Evolutionary conservation across 768 basidiomycete genomes (phyloP).

Genomic region (Rhodotorula sphaerocarpa): DNA sequence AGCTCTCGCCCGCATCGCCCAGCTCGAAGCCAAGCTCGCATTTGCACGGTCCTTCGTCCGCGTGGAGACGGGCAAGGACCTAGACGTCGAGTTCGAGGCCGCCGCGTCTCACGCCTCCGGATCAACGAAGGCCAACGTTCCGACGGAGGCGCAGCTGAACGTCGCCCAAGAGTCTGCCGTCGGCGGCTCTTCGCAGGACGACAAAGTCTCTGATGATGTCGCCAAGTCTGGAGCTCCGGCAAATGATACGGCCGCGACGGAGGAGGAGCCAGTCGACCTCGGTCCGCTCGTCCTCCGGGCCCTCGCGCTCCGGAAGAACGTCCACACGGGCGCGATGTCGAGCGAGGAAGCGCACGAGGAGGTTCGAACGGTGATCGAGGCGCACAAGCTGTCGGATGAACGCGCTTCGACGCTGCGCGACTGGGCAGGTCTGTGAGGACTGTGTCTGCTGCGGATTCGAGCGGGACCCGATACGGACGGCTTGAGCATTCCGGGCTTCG

Average conservation of each 20-base stretch:
- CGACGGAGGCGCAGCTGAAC: no score
- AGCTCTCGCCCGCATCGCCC: slow-evolving; percentile 8
- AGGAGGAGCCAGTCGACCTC: slow-evolving; percentile 8
- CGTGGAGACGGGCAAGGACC: not conserved
- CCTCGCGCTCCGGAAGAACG: slow-evolving; percentile 11
- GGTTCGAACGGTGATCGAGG: not conserved
- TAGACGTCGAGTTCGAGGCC: not conserved
- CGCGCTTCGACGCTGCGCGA: slow-evolving; percentile 6
- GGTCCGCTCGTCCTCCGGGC: slow-evolving; percentile 23
- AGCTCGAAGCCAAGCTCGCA: slow-evolving; percentile 10
- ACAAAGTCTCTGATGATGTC: no score
- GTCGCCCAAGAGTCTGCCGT: no score
- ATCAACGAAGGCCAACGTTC: no score
- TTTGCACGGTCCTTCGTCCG: slow-evolving; percentile 1
- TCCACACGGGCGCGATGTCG: slow-evolving; percentile 1
- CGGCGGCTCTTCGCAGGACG: no score
- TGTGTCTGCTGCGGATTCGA: no score
- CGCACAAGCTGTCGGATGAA: not conserved
- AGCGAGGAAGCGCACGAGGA: not conserved
- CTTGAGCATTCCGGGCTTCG: no score
- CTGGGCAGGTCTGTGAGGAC: slow-evolving; percentile 17
- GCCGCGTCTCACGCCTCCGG: no score
- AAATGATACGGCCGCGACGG: not conserved
- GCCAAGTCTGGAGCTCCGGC: no score
- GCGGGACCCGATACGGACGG: no score